Evolutionary conservation across 73 alveolate genomes (phyloP), one percentile per base, ranked within the genome.

Genomic region (Paramecium biaurelia): DNA sequence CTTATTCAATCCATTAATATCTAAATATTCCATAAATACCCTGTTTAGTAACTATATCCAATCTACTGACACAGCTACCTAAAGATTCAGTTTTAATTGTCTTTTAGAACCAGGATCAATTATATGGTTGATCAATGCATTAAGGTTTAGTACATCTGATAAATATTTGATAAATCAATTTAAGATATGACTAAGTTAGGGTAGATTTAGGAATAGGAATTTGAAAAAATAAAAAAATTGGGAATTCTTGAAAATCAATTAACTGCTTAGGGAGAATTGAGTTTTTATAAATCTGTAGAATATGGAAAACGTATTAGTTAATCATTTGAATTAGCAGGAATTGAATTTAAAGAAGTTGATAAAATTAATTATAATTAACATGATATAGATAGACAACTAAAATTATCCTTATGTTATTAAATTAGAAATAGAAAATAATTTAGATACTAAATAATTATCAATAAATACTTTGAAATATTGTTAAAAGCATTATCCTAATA

Each of bases 101-200:
- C 35, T 72, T 72, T 72, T 34, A 34, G 86, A 72, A 72, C 37
- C 86, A 15, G 45, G 45, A 11, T 30, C 21, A 5, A 11, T 72
- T 3, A 15, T 35, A 18, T 72, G 56, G 56, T 4, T 38, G 14
- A 34, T 72, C 0, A 72, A 72, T 18, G 53, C 63, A 72, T 72
- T 72, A 15, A 20, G 38, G 24, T 42, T 72, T 5, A 72, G 86
- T 72, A 72, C 45, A 5, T 28, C 86, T 1, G 59, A 72, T 2
- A 12, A 6, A 11, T 26, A 63, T 63, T 63, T 63, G 84, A 63
- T 63, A 2, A 30, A 18, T 30, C 86, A 72, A 72, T 72, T 15
- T 15, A 35, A 72, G 57, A 72, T 72, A 72, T 35, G 56, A 35
- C 86, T 34, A 38, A 72, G n/a, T 38, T 72, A 38, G 86, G 86